Conservation (phyloP, 108 stramenopile species). For the Asterionellopsis glacialis region DNA sequence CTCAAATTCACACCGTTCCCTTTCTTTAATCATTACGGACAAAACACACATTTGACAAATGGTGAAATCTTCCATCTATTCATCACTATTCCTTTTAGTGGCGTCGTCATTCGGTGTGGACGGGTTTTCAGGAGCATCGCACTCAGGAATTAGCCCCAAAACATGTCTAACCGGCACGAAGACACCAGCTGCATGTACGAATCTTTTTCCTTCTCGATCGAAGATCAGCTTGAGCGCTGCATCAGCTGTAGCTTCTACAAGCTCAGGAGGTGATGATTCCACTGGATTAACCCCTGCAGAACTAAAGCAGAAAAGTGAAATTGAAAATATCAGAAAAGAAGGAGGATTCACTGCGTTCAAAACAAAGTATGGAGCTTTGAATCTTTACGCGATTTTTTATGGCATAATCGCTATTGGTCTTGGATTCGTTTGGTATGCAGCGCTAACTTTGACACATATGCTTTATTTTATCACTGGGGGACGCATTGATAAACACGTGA, state of each 20-base stretch:
- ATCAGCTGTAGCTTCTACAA: not conserved
- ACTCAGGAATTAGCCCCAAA: too few relatives aligned
- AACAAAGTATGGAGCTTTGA: constrained; percentile 78
- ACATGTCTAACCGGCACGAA: too few relatives aligned
- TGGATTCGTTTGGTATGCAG: constrained; percentile 71
- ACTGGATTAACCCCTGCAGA: not conserved
- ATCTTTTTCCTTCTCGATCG: too few relatives aligned
- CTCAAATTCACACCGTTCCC: too few relatives aligned
- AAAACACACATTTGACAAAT: too few relatives aligned
- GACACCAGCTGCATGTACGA: too few relatives aligned
- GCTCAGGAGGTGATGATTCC: not conserved
- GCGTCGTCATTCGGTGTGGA: too few relatives aligned
- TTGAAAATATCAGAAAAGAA: constrained; percentile 2
- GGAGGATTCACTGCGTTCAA: constrained; percentile 61
- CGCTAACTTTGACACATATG: constrained; percentile 42
- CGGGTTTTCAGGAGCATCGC: too few relatives aligned
- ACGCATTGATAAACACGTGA: constrained; percentile 54
- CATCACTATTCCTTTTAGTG: too few relatives aligned
- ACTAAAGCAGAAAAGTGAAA: constrained; percentile 23
- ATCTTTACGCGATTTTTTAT: constrained; percentile 80
- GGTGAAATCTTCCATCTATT: too few relatives aligned
- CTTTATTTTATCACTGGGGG: constrained; percentile 54
- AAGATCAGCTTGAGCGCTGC: too few relatives aligned
- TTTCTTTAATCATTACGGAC: too few relatives aligned
- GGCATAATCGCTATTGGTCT: constrained; percentile 61